Conservation (phyloP, 495 filamentous ascomycete genomes). For the Umbilicaria muhlenbergii region DNA sequence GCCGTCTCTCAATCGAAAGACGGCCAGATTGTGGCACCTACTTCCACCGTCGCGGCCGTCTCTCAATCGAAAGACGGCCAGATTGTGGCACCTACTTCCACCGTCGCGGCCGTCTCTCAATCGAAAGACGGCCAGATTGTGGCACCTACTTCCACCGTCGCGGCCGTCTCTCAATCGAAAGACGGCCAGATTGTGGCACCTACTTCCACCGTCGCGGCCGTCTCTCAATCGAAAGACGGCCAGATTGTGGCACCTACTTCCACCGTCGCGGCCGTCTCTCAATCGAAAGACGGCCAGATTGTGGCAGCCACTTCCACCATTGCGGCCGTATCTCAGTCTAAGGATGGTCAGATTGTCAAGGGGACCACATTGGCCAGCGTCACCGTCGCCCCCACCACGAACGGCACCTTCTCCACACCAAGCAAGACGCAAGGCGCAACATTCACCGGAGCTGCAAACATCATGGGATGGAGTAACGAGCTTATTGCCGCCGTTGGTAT, state of each 20-base stretch:
- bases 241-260: conserved; percentile 12
- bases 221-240: conserved; percentile 21
- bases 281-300: conserved; percentile 7
- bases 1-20: conserved; percentile 3
- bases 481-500: conserved; percentile 26
- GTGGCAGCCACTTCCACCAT: conserved; percentile 9
- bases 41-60: conserved; percentile 3
- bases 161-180: conserved; percentile 12
- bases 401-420: conserved; percentile 8
- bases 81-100: conserved; percentile 8
- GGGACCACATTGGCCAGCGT: not conserved
- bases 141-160: conserved; percentile 19
- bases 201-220: conserved; percentile 11
- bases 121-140: conserved; percentile 39
- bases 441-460: conserved; percentile 16
- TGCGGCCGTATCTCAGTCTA: conserved; percentile 12
- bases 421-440: conserved; percentile 9
- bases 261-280: not conserved
- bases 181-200: conserved; percentile 14
- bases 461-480: conserved; percentile 21
- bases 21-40: conserved; percentile 13
- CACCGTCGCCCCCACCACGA: conserved; percentile 4
- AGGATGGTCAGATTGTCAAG: conserved; percentile 6
- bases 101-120: conserved; percentile 16
- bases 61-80: conserved; percentile 5